A percentile compares a stretch with the other conserved stretches of the same genome.
phyloP scores from a whole-genome alignment of 169 alveolate genomes.

The Miamiensis avidus region DNA sequence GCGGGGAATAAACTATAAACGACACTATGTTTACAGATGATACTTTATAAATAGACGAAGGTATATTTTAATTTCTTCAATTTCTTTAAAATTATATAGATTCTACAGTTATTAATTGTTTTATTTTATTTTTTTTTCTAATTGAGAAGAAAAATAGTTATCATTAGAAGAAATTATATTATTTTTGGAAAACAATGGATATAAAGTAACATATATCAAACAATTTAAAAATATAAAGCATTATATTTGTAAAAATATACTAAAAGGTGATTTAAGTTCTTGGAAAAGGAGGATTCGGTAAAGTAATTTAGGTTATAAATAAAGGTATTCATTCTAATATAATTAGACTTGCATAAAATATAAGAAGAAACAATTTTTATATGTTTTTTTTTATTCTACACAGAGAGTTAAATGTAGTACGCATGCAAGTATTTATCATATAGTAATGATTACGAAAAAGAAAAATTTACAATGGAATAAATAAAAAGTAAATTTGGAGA shows the following conservation, averaged over 20 bases:
- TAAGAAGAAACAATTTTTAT: too few species aligned
- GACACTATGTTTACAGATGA: neutral
- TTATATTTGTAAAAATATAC: too few species aligned
- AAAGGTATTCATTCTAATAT: neutral
- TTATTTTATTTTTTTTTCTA: too few species aligned
- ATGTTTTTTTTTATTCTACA: neutral
- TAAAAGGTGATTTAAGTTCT: neutral
- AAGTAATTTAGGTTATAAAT: neutral
- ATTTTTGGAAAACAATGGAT: neutral
- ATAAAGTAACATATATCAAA: neutral
- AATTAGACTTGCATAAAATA: too few species aligned
- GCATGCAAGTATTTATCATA: neutral
- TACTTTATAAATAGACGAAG: neutral
- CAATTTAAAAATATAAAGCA: too few species aligned
- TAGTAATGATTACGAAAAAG: neutral
- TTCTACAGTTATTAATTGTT: too few species aligned
- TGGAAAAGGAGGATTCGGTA: neutral
- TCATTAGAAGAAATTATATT: neutral
- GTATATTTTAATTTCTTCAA: neutral
- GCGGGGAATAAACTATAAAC: too few species aligned
- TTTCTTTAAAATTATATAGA: neutral
- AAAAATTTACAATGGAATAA: too few species aligned
- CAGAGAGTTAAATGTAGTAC: neutral
- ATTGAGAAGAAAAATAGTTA: neutral
- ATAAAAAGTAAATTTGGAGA: neutral